Conservation (phyloP, 768 basidiomycete genomes). For the Harrya chromipes region DNA sequence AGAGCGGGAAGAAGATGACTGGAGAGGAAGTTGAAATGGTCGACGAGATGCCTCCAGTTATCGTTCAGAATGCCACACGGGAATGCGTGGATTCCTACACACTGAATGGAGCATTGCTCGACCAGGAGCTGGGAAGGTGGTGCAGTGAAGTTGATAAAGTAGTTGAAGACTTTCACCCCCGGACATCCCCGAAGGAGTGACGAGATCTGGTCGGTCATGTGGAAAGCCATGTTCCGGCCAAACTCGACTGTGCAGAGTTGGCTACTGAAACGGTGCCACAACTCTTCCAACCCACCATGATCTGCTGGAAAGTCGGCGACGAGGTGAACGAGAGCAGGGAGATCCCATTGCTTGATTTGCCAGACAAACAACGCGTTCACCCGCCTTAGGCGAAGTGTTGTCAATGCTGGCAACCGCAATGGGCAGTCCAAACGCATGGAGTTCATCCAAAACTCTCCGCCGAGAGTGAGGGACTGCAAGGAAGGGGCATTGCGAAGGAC, state of each 20-base stretch:
- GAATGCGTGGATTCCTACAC: constrained; percentile 50
- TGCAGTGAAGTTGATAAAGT: constrained; percentile 49
- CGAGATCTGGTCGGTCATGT: constrained; percentile 45
- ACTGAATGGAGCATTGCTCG: constrained; percentile 36
- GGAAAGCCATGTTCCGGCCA: constrained; percentile 54
- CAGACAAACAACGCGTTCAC: constrained; percentile 50
- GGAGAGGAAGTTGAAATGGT: constrained; percentile 47
- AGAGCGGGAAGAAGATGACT: constrained; percentile 45
- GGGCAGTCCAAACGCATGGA: constrained; percentile 16
- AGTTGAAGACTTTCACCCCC: constrained; percentile 50
- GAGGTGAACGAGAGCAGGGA: constrained; percentile 52
- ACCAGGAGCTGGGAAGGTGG: constrained; percentile 20
- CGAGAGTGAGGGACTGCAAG: constrained; percentile 55
- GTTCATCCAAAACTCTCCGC: constrained; percentile 39
- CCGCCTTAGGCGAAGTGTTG: constrained; percentile 51
- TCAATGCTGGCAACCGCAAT: constrained; percentile 43
- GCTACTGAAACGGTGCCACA: constrained; percentile 50
- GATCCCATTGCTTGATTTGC: constrained; percentile 45
- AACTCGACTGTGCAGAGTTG: constrained; percentile 56
- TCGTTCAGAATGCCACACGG: constrained; percentile 42
- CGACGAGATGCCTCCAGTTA: constrained; percentile 29
- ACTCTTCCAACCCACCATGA: constrained; percentile 36
- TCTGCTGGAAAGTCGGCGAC: constrained; percentile 47
- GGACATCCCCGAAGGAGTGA: constrained; percentile 46
- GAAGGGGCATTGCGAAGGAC: constrained; percentile 54